Evolutionary conservation across 352 stramenopile genomes (phyloP).

Genomic region (Phytopythium sindhum): DNA sequence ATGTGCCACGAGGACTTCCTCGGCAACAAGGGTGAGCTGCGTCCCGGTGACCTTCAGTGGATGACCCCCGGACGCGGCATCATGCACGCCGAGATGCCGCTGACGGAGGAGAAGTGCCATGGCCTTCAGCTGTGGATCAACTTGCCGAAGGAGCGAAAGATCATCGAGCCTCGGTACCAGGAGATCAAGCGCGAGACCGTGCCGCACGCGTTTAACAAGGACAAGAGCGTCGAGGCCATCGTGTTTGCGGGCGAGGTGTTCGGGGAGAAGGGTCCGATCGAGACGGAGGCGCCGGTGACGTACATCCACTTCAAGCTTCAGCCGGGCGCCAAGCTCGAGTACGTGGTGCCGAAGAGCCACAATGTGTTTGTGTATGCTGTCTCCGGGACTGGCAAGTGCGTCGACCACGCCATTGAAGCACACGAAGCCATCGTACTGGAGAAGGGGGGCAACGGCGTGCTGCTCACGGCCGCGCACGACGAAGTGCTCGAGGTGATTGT

Average conservation of each 20-base stretch:
- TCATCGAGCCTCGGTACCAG: constrained; percentile 43
- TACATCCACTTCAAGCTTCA: constrained; percentile 50
- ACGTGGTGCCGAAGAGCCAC: constrained; percentile 34
- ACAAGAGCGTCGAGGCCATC: constrained; percentile 40
- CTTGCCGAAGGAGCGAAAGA: constrained; percentile 26
- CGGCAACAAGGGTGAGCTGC: no score
- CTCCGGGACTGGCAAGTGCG: constrained; percentile 23
- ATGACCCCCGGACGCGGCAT: no score
- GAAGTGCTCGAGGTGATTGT: constrained; percentile 47
- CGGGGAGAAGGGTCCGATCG: constrained; percentile 28
- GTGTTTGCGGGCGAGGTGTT: constrained; percentile 50
- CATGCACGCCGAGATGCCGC: constrained; percentile 52
- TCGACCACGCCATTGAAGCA: constrained; percentile 19
- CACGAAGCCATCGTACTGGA: constrained; percentile 53
- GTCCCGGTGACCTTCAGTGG: no score
- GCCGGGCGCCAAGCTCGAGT: constrained; percentile 25
- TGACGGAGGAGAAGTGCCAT: constrained; percentile 19
- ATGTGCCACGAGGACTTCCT: no score
- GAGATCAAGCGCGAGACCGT: constrained; percentile 41
- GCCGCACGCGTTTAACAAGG: constrained; percentile 30
- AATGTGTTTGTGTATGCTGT: constrained; percentile 40
- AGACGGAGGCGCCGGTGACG: constrained; percentile 39
- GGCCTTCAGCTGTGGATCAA: constrained; percentile 57
- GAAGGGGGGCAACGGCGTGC: constrained; percentile 41
- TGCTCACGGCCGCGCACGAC: constrained; percentile 21